These are phyloP conservation scores for Phialophora chinensis DNA, from an alignment of 2,329 filamentous ascomycete genomes.

Conservation along the genomic window DNA sequence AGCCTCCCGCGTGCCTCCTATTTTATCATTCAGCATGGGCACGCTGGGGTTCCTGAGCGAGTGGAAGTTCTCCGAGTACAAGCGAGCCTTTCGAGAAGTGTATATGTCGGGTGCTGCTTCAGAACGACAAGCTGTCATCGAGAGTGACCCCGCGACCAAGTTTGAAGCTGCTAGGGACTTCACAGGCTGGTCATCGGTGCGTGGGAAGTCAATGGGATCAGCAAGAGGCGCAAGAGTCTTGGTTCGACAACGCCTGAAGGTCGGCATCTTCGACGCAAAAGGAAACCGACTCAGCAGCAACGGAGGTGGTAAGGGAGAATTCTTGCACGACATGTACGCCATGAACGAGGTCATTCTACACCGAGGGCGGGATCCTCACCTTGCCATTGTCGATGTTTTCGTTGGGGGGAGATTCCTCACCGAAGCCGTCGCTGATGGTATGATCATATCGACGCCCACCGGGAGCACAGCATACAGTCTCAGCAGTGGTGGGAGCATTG, in stretches of 20 bases:
- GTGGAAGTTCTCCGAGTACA: slow-evolving; percentile 94
- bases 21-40: slow-evolving; percentile 96
- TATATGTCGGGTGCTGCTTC: slow-evolving; percentile 77
- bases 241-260: slow-evolving; percentile 82
- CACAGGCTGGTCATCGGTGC: slow-evolving; percentile 72
- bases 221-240: slow-evolving; percentile 79
- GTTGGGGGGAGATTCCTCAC: slow-evolving; percentile 89
- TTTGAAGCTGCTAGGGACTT: slow-evolving; percentile 33
- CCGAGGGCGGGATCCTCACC: slow-evolving; percentile 84
- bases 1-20: slow-evolving; percentile 79
- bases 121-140: slow-evolving; percentile 51
- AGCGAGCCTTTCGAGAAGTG: slow-evolving; percentile 87
- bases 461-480: slow-evolving; percentile 95
- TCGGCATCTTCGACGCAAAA: slow-evolving; percentile 77
- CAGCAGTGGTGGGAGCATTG: slow-evolving; percentile 89
- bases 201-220: slow-evolving; percentile 80
- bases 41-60: slow-evolving; percentile 93
- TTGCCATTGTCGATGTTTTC: slow-evolving; percentile 89
- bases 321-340: slow-evolving; percentile 64
- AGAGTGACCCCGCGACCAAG: slow-evolving; percentile 50
- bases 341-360: slow-evolving; percentile 97
- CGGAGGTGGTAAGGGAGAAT: slow-evolving; percentile 34
- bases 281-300: slow-evolving; percentile 54
- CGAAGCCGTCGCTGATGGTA: slow-evolving; percentile 92
- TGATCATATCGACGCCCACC: slow-evolving; percentile 91